Evolutionary conservation across 805 yeast genomes (phyloP).

Genomic region (Wickerhamiella lipophila): DNA sequence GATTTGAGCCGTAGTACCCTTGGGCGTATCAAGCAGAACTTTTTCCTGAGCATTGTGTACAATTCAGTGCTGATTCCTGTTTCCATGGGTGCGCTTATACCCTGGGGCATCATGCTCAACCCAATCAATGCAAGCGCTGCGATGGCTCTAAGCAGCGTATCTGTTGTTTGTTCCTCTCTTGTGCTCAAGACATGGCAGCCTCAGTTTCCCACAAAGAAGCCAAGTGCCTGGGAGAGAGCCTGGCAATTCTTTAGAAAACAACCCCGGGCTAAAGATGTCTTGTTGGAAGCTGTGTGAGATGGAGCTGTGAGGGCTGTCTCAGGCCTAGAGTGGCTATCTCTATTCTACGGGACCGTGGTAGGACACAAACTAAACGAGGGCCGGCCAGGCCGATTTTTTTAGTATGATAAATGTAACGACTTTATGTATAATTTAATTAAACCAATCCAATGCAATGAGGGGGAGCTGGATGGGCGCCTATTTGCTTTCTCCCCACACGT

Average conservation of each 20-base stretch:
- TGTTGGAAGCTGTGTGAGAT: neutral
- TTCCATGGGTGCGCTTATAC: conserved; percentile 84
- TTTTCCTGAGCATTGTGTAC: conserved; percentile 75
- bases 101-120: conserved; percentile 58
- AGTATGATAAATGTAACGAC: neutral
- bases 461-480: no score
- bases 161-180: conserved; percentile 75
- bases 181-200: conserved; percentile 44
- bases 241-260: neutral
- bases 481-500: no score
- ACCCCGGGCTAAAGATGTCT: neutral
- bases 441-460: no score
- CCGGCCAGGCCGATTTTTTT: neutral
- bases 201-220: neutral
- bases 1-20: conserved; percentile 62
- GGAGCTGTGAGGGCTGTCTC: no score
- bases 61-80: conserved; percentile 83
- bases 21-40: conserved; percentile 63
- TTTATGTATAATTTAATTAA: neutral
- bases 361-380: no score
- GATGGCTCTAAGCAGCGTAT: conserved; percentile 85
- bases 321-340: no score
- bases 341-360: no score
- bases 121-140: conserved; percentile 88
- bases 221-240: neutral